A percentile compares a stretch with the other conserved stretches of the same genome.
phyloP scores from a whole-genome alignment of 129 eudicot species.

The carrot (Daucus carota) region DNA sequence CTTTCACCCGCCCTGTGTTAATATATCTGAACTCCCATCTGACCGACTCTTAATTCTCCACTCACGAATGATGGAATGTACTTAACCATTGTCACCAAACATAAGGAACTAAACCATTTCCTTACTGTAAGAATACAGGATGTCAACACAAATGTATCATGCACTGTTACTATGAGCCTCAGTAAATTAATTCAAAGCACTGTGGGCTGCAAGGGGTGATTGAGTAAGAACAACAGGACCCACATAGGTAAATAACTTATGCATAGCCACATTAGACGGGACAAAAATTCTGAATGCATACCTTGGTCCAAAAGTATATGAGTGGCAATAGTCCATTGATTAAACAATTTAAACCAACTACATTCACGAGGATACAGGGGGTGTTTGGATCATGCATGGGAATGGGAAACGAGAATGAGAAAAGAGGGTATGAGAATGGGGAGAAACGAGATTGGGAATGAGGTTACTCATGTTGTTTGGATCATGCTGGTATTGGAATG shows the following conservation, averaged over 20 bases:
- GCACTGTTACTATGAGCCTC: background rate
- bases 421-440: too few species aligned
- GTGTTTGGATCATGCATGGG: too few species aligned
- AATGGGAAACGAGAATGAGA: too few species aligned
- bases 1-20: constrained; percentile 36
- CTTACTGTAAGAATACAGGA: too few species aligned
- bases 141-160: background rate
- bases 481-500: too few species aligned
- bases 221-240: background rate
- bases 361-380: too few species aligned
- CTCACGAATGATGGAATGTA: constrained; percentile 28
- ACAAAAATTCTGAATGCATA: background rate
- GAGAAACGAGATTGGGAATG: too few species aligned
- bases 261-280: background rate
- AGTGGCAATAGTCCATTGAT: background rate
- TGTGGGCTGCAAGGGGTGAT: background rate
- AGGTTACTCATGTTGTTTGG: too few species aligned
- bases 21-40: constrained; percentile 18
- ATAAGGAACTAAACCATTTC: constrained; percentile 49
- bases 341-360: background rate
- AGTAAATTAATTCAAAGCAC: background rate
- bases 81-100: constrained; percentile 32
- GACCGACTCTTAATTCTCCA: constrained; percentile 31
- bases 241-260: background rate
- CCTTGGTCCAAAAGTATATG: background rate